phyloP scores from a whole-genome alignment of 441 rosid species.

The Adansonia rubrostipa region DNA sequence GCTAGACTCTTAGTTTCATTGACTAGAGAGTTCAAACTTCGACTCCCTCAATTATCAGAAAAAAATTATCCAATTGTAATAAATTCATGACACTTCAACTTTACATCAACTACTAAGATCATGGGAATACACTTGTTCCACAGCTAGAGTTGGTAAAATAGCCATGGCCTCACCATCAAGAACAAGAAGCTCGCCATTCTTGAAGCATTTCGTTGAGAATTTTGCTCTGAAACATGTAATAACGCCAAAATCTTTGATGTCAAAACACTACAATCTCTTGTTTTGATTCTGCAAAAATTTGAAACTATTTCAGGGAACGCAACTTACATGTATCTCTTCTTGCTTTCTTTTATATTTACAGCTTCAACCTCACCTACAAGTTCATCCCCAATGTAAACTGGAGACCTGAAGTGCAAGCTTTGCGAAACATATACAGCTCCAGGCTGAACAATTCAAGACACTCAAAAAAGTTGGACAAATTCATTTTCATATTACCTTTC shows the following conservation, averaged over 20 bases:
- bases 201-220: constrained; percentile 77
- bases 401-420: constrained; percentile 70
- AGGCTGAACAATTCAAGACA: constrained; percentile 49
- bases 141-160: constrained; percentile 53
- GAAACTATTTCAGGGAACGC: background rate
- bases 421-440: constrained; percentile 90
- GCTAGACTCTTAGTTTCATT: too few relatives aligned
- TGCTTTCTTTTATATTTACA: constrained; percentile 55
- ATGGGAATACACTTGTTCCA: constrained; percentile 26
- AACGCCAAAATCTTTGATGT: background rate
- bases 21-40: too few relatives aligned
- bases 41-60: too few relatives aligned
- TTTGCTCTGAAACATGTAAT: constrained; percentile 54
- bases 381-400: constrained; percentile 73
- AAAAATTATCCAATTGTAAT: background rate
- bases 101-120: constrained; percentile 1
- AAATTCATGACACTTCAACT: background rate
- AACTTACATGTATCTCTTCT: constrained; percentile 67
- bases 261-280: background rate
- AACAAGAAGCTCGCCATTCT: constrained; percentile 56
- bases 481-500: background rate
- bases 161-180: constrained; percentile 82
- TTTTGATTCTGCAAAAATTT: background rate
- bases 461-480: background rate
- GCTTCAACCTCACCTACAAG: constrained; percentile 62